These are phyloP conservation scores for Ganoderma leucocontextum DNA, from an alignment of 1,284 basidiomycete species.

Conservation along the genomic window DNA sequence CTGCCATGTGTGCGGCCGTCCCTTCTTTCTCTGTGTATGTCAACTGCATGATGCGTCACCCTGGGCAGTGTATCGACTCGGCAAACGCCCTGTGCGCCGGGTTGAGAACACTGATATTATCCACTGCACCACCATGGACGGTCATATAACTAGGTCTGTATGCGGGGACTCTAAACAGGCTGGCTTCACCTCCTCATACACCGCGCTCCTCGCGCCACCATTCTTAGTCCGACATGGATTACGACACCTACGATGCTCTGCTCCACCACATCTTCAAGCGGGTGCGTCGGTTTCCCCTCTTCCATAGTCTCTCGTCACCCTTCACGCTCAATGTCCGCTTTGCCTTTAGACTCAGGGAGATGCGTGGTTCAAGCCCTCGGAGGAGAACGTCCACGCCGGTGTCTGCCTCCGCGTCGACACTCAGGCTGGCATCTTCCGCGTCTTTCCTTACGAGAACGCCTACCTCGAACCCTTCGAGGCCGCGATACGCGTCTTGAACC, in stretches of 20 bases:
- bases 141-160: neutral
- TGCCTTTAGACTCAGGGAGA: conserved; percentile 66
- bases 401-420: conserved; percentile 73
- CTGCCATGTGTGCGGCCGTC: conserved; percentile 11
- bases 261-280: conserved; percentile 70
- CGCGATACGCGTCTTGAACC: conserved; percentile 75
- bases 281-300: conserved; percentile 35
- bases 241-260: conserved; percentile 77
- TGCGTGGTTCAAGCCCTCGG: conserved; percentile 79
- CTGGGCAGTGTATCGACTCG: conserved; percentile 15
- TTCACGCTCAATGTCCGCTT: neutral
- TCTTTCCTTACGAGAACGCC: conserved; percentile 73
- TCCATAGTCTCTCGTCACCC: neutral
- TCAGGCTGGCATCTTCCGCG: conserved; percentile 67
- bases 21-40: neutral
- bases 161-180: neutral
- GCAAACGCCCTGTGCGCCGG: neutral
- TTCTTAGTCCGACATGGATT: conserved; percentile 58
- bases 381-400: conserved; percentile 74
- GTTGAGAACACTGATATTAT: neutral
- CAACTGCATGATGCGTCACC: neutral
- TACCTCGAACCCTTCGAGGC: conserved; percentile 74
- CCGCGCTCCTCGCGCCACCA: neutral
- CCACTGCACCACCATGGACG: neutral
- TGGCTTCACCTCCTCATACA: neutral